A percentile compares a stretch with the other conserved stretches of the same genome.
These are phyloP conservation scores for Haplosporangium sp. DNA, from an alignment of 371 early-diverging fungal species.

Conservation along the genomic window DNA sequence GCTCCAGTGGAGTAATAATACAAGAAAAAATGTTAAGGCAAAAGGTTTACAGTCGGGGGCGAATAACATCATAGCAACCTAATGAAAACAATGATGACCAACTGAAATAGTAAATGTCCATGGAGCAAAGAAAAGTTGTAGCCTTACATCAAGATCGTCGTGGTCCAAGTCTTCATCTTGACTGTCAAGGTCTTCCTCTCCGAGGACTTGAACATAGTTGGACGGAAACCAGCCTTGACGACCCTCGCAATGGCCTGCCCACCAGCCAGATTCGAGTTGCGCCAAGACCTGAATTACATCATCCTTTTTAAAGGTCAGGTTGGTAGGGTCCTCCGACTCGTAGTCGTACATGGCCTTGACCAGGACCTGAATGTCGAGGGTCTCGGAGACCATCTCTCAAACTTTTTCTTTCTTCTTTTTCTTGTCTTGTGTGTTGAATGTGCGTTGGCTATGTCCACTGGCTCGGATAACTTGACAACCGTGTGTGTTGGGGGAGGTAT, in stretches of 20 bases:
- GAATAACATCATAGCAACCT: neutral
- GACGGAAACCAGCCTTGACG: constrained; percentile 92
- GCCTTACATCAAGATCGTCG: constrained; percentile 44
- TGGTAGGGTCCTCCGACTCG: constrained; percentile 71
- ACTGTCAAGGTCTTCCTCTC: constrained; percentile 49
- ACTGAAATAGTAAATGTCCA: neutral
- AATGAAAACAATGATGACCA: neutral
- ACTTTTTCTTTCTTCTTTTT: neutral
- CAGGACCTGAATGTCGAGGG: constrained; percentile 53
- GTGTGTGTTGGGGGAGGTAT: neutral
- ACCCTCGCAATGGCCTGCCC: constrained; percentile 83
- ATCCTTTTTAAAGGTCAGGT: constrained; percentile 82
- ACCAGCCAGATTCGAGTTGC: constrained; percentile 92
- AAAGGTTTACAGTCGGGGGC: neutral
- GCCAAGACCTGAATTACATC: constrained; percentile 87
- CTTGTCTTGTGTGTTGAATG: neutral
- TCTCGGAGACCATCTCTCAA: constrained; percentile 39
- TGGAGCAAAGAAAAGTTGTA: neutral
- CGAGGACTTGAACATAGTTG: constrained; percentile 52
- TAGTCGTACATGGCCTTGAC: constrained; percentile 89
- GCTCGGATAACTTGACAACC: neutral
- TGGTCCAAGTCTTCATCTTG: constrained; percentile 40
- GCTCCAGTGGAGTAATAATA: too few species aligned
- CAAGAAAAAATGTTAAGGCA: neutral
- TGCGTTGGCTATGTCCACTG: too few species aligned